Percentiles rank a stretch among this genome's conserved stretches.
phyloP scores from a whole-genome alignment of 305 asterid species.

The Rubia balearica region DNA sequence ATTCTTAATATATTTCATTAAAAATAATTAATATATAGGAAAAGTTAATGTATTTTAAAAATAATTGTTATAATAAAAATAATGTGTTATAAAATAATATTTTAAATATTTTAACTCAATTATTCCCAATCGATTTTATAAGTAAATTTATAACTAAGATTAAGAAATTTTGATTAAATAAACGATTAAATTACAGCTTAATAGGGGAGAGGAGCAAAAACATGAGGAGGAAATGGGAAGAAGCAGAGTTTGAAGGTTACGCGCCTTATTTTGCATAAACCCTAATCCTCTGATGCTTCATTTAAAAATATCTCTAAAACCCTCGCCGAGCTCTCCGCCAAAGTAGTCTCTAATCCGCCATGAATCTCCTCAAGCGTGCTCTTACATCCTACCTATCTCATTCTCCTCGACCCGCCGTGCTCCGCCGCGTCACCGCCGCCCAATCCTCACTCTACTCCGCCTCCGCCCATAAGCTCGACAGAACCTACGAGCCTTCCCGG shows the following conservation, averaged over 20 bases:
- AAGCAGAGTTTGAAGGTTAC: neutral
- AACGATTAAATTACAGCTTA: too few relatives aligned
- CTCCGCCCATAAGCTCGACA: neutral
- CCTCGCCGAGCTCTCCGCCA: neutral
- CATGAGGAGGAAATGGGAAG: neutral
- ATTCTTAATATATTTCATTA: too few relatives aligned
- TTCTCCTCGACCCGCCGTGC: conserved; percentile 19
- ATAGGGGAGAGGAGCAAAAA: too few relatives aligned
- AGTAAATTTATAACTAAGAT: too few relatives aligned
- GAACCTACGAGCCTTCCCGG: neutral
- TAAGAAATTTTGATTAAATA: too few relatives aligned
- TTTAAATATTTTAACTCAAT: too few relatives aligned
- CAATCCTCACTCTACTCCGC: conserved; percentile 36
- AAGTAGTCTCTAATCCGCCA: conserved; percentile 18
- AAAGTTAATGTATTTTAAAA: too few relatives aligned
- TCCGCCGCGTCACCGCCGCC: conserved; percentile 20
- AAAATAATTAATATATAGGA: too few relatives aligned
- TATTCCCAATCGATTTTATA: too few relatives aligned
- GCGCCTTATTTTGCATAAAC: conserved; percentile 4
- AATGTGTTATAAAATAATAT: too few relatives aligned
- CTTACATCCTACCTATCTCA: conserved; percentile 17
- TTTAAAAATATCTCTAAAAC: neutral
- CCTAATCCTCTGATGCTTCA: neutral
- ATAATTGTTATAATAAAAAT: too few relatives aligned
- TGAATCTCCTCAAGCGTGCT: conserved; percentile 48